phyloP scores from a whole-genome alignment of 2,329 filamentous ascomycete species.

The Aspergillus transmontanensis region DNA sequence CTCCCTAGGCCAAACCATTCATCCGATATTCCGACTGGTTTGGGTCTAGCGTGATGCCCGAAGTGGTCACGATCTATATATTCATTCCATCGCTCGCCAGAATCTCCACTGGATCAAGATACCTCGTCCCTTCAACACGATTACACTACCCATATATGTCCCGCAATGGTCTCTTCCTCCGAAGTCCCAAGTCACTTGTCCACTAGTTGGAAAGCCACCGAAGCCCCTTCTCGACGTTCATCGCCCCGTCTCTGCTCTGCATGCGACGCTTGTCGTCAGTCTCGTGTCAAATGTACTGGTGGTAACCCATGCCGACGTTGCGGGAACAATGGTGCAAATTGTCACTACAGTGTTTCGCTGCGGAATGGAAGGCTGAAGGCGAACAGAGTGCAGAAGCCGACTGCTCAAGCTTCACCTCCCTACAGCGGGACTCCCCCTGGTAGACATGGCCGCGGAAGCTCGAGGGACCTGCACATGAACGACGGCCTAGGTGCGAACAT shows the following conservation, averaged over 20 bases:
- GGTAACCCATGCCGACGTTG: constrained; percentile 6
- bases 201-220: background rate
- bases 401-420: background rate
- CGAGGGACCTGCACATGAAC: background rate
- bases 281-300: constrained; percentile 6
- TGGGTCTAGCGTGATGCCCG: background rate
- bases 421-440: background rate
- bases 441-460: background rate
- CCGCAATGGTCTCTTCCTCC: background rate
- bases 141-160: background rate
- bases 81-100: background rate
- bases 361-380: constrained; percentile 6
- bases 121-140: too few relatives aligned
- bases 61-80: background rate
- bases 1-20: background rate
- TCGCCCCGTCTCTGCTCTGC: constrained; percentile 2
- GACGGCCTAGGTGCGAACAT: background rate
- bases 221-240: constrained; percentile 1
- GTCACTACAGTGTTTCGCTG: constrained; percentile 7
- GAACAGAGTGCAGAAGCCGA: background rate
- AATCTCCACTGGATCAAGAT: background rate
- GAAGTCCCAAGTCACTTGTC: background rate
- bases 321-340: constrained; percentile 1
- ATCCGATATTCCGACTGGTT: background rate
- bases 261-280: constrained; percentile 5